Evolutionary conservation across 2,329 filamentous ascomycete species (phyloP).

Genomic region (Verticillium tricorpus): DNA sequence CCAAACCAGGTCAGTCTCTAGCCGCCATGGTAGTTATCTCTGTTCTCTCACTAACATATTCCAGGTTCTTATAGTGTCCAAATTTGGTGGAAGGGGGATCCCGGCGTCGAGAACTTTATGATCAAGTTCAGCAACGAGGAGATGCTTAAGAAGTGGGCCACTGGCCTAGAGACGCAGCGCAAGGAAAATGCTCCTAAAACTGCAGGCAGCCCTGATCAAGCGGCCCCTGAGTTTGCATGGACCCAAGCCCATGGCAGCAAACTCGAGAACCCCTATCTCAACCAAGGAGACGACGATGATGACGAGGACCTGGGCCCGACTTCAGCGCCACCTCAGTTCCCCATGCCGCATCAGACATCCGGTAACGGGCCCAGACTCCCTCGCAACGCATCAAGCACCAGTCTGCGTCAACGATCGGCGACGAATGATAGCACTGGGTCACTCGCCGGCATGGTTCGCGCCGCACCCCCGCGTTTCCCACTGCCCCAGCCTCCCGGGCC

Average conservation of each 20-base stretch:
- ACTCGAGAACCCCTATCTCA: slow-evolving; percentile 78
- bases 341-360: slow-evolving; percentile 16
- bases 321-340: slow-evolving; percentile 30
- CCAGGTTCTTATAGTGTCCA: slow-evolving; percentile 89
- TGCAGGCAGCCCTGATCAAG: slow-evolving; percentile 39
- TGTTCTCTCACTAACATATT: slow-evolving; percentile 20
- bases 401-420: slow-evolving; percentile 69
- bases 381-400: slow-evolving; percentile 69
- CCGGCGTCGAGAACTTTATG: slow-evolving; percentile 91
- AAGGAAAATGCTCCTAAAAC: slow-evolving; percentile 52
- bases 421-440: slow-evolving; percentile 67
- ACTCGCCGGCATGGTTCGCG: slow-evolving; percentile 51
- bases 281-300: slow-evolving; percentile 59
- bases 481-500: slow-evolving; percentile 51
- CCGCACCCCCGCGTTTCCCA: slow-evolving; percentile 68
- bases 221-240: slow-evolving; percentile 74
- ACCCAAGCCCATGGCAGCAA: slow-evolving; percentile 62
- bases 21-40: neutral
- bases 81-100: slow-evolving; percentile 98
- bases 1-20: slow-evolving; percentile 73
- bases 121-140: slow-evolving; percentile 93
- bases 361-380: slow-evolving; percentile 29
- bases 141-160: slow-evolving; percentile 87
- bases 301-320: slow-evolving; percentile 44
- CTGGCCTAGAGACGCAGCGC: slow-evolving; percentile 72